A percentile compares a stretch with the other conserved stretches of the same genome.
phyloP scores from a whole-genome alignment of 192 early-diverging fungal species.

The Coemansia sp. region DNA sequence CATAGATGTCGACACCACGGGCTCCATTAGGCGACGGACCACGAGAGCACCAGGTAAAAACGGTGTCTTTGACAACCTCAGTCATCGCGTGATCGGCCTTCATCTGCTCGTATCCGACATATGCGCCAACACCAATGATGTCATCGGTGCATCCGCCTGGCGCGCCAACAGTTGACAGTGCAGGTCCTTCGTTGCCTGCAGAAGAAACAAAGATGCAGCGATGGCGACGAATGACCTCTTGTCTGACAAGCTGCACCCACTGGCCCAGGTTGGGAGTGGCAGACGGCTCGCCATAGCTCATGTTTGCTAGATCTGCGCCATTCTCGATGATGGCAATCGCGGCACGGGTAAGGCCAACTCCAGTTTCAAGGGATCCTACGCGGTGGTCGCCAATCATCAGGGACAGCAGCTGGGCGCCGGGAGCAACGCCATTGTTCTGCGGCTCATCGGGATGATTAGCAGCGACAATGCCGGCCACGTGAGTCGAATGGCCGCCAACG shows the following conservation, averaged over 20 bases:
- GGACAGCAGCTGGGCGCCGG: slow-evolving; percentile 92
- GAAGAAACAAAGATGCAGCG: slow-evolving; percentile 84
- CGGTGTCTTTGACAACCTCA: slow-evolving; percentile 71
- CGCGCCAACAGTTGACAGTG: slow-evolving; percentile 77
- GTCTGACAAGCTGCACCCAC: slow-evolving; percentile 76
- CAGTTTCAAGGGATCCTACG: slow-evolving; percentile 79
- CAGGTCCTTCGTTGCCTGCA: slow-evolving; percentile 93
- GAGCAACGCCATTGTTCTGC: slow-evolving; percentile 85
- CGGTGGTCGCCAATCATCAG: slow-evolving; percentile 90
- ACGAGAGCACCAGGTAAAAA: slow-evolving; percentile 88
- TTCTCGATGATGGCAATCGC: slow-evolving; percentile 69
- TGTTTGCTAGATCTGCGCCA: slow-evolving; percentile 74
- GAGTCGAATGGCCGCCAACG: slow-evolving; percentile 86
- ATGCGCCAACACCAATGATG: slow-evolving; percentile 92
- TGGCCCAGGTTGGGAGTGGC: slow-evolving; percentile 70
- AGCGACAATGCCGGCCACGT: slow-evolving; percentile 92
- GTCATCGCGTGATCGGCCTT: slow-evolving; percentile 83
- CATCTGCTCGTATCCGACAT: slow-evolving; percentile 81
- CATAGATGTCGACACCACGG: slow-evolving; percentile 76
- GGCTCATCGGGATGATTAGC: slow-evolving; percentile 87
- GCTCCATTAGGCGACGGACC: slow-evolving; percentile 87
- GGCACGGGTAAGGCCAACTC: slow-evolving; percentile 77
- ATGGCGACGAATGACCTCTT: slow-evolving; percentile 80
- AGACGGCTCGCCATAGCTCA: slow-evolving; percentile 87
- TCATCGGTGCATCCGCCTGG: slow-evolving; percentile 75